phyloP scores from a whole-genome alignment of 169 alveolate genomes.

The Eimeria praecox region DNA sequence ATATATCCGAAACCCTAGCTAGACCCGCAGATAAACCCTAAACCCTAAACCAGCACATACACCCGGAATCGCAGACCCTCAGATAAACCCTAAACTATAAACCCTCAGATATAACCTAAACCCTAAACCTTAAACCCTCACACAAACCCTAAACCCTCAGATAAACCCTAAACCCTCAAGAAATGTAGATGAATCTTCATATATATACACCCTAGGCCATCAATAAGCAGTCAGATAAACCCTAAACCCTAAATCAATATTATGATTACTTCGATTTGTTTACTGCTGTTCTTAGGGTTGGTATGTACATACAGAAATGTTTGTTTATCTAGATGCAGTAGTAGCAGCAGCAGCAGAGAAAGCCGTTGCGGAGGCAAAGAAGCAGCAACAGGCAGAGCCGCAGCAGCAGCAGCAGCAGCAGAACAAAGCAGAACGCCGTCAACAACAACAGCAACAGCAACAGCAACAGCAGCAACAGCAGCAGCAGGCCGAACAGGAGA shows the following conservation, averaged over 20 bases:
- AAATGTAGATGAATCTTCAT: no score
- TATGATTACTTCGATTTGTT: not conserved
- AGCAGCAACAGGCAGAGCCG: not conserved
- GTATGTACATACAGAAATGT: slow-evolving; percentile 75
- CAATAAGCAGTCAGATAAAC: no score
- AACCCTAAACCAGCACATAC: no score
- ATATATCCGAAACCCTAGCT: not conserved
- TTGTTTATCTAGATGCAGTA: slow-evolving; percentile 68
- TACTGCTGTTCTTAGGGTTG: slow-evolving; percentile 70
- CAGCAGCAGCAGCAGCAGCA: not conserved
- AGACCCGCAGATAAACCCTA: not conserved
- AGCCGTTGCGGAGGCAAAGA: slow-evolving; percentile 59
- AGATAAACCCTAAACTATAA: no score
- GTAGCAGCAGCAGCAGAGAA: slow-evolving; percentile 22
- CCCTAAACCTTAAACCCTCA: no score
- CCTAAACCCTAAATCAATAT: no score
- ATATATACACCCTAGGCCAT: no score
- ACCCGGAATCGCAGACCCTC: no score
- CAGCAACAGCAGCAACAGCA: slow-evolving; percentile 47
- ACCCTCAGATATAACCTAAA: no score
- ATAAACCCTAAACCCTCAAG: not conserved
- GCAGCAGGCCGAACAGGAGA: slow-evolving; percentile 13
- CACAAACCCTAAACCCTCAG: not conserved
- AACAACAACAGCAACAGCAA: slow-evolving; percentile 28
- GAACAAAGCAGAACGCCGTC: not conserved